phyloP scores from a whole-genome alignment of 192 early-diverging fungal genomes.

The Backusella westeae region DNA sequence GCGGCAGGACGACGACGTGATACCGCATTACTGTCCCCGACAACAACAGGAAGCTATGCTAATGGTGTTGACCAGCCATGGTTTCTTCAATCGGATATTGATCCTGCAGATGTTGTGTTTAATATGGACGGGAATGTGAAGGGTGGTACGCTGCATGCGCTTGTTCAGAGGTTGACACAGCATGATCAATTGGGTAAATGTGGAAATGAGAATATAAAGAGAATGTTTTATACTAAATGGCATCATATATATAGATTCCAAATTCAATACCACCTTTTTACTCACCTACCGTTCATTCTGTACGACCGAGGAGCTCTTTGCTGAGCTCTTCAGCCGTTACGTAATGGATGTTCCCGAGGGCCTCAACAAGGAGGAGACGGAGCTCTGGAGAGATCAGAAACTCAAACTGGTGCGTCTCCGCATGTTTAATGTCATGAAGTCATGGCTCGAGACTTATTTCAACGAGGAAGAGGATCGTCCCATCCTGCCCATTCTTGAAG shows the following conservation, averaged over 20 bases:
- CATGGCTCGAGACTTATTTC: slow-evolving; percentile 87
- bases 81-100: slow-evolving; percentile 67
- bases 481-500: slow-evolving; percentile 10
- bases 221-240: neutral
- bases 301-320: slow-evolving; percentile 74
- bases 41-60: neutral
- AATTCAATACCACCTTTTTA: slow-evolving; percentile 83
- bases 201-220: neutral
- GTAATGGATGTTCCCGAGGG: slow-evolving; percentile 65
- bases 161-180: slow-evolving; percentile 78
- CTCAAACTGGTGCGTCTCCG: slow-evolving; percentile 77
- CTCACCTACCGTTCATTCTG: slow-evolving; percentile 91
- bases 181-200: slow-evolving; percentile 63
- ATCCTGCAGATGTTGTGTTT: slow-evolving; percentile 61
- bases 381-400: slow-evolving; percentile 84
- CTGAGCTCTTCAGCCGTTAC: slow-evolving; percentile 76
- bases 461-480: slow-evolving; percentile 67
- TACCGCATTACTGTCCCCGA: neutral
- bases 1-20: slow-evolving; percentile 19
- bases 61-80: slow-evolving; percentile 27
- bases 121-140: slow-evolving; percentile 80
- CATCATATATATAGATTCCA: slow-evolving; percentile 50
- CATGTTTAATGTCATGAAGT: slow-evolving; percentile 91
- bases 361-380: slow-evolving; percentile 63
- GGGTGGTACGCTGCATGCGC: slow-evolving; percentile 75